Evolutionary conservation across 306 rosid genomes (phyloP).

Genomic region (Pueraria montana): DNA sequence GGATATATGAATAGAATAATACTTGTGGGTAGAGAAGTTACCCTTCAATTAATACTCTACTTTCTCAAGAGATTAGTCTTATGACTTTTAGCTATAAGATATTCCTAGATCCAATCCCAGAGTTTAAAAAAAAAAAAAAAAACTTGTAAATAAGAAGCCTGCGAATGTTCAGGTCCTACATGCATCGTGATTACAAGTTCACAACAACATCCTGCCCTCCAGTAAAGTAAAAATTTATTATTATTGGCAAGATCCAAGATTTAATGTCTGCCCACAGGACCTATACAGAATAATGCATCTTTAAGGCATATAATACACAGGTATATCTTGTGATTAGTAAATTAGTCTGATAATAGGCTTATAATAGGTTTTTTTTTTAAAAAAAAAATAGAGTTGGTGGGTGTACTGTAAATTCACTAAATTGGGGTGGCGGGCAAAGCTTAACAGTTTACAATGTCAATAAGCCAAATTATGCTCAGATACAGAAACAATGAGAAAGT

Average conservation of each 20-base stretch:
- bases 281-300: constrained; percentile 6
- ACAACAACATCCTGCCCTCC: background rate
- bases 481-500: background rate
- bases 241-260: constrained; percentile 45
- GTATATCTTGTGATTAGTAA: background rate
- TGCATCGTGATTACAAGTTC: constrained; percentile 6
- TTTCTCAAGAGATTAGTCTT: no score
- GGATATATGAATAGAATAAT: no score
- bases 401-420: background rate
- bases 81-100: no score
- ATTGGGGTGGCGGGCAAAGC: no score
- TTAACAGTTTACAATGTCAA: no score
- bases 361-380: background rate
- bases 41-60: no score
- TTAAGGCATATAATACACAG: background rate
- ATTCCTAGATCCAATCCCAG: no score
- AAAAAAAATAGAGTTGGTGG: background rate
- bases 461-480: no score
- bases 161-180: background rate
- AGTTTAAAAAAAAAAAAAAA: no score
- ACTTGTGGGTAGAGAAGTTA: no score
- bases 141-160: no score
- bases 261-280: constrained; percentile 17
- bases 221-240: constrained; percentile 1
- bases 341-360: background rate